phyloP scores from a whole-genome alignment of 179 eudicot genomes.

The Beta lomatogona region DNA sequence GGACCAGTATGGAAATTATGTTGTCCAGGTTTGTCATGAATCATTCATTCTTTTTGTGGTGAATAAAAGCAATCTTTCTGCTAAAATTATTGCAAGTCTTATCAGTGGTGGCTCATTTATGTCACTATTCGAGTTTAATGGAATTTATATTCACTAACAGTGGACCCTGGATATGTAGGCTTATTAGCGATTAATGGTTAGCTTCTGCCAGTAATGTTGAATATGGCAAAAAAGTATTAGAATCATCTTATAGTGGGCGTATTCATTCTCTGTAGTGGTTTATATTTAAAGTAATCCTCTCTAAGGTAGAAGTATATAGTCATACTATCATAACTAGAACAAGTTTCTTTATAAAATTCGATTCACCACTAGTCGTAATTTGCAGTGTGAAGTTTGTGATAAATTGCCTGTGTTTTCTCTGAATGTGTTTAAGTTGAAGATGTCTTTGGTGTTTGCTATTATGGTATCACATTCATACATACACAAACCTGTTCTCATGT shows the following conservation, averaged over 20 bases:
- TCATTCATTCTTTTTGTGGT: neutral
- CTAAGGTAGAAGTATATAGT: neutral
- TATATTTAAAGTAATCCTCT: neutral
- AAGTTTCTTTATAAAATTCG: neutral
- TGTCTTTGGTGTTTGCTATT: neutral
- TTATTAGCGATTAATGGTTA: neutral
- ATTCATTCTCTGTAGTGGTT: neutral
- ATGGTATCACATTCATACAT: neutral
- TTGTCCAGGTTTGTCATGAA: conserved; percentile 69
- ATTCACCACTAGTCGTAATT: neutral
- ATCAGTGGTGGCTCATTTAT: neutral
- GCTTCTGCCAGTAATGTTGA: neutral
- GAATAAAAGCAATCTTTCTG: neutral
- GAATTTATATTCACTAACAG: neutral
- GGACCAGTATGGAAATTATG: conserved; percentile 96
- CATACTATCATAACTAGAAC: neutral
- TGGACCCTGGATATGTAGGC: neutral
- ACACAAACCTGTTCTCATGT: neutral
- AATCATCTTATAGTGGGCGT: neutral
- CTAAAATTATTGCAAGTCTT: neutral
- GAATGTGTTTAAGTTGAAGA: neutral
- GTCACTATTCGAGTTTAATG: neutral
- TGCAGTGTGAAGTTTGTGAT: neutral
- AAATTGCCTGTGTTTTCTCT: neutral
- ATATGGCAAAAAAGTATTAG: neutral